Evolutionary conservation across 805 yeast genomes (phyloP).

Genomic region (Schizosaccharomyces octosporus): DNA sequence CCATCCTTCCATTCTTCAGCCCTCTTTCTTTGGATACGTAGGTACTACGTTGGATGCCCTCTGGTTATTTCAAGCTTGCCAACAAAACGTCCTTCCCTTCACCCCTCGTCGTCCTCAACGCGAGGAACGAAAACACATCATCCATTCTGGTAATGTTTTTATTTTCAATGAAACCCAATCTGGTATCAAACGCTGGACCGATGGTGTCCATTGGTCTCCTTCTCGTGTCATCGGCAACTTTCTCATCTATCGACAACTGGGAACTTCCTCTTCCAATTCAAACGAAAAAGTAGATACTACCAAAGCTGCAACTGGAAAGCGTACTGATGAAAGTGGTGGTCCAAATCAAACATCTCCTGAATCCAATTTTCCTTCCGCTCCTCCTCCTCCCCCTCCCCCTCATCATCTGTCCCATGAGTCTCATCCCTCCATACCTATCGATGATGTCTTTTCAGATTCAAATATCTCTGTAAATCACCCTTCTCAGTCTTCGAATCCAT

Average conservation of each 20-base stretch:
- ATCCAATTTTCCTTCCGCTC: neutral
- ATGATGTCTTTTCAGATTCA: no score
- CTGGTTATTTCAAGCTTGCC: constrained; percentile 52
- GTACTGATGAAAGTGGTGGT: no score
- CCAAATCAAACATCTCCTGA: no score
- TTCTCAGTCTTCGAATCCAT: no score
- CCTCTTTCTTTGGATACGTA: constrained; percentile 53
- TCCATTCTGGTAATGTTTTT: constrained; percentile 56
- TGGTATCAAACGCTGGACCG: constrained; percentile 87
- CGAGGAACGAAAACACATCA: constrained; percentile 39
- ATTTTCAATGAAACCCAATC: constrained; percentile 63
- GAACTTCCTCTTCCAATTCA: constrained; percentile 10
- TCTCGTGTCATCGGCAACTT: constrained; percentile 70
- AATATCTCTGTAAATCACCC: no score
- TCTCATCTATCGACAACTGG: constrained; percentile 53
- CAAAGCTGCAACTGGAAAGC: no score
- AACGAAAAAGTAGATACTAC: neutral
- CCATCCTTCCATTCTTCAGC: constrained; percentile 12
- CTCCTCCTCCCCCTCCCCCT: neutral
- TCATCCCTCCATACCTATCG: no score
- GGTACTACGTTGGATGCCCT: constrained; percentile 68
- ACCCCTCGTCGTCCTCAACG: constrained; percentile 67
- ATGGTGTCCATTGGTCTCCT: constrained; percentile 86
- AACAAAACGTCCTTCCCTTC: constrained; percentile 31
- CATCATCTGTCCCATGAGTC: neutral